Evolutionary conservation across 768 basidiomycete genomes (phyloP), one percentile per base, ranked within the genome.

Genomic region (Leccinum imitatum): DNA sequence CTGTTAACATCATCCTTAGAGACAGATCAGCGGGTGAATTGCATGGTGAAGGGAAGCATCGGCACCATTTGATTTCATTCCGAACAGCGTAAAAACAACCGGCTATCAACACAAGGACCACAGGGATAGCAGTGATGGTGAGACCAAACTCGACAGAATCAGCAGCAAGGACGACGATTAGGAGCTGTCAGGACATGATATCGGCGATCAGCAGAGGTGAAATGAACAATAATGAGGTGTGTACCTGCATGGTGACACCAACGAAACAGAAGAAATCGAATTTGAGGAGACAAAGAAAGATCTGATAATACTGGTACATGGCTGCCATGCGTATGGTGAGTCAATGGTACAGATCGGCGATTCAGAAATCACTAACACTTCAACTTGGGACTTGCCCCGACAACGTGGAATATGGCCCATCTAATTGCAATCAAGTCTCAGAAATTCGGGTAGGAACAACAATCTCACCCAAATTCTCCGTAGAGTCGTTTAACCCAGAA

Each of bases 401-500:
- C 91, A 37, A 90, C 85, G 68, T 93, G 92, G 78, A 94, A 94
- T 68, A 94, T 90, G 44, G 90, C 91, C 93, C 92, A 94, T 48
- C 91, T 93, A 62, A 55, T 54, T 9, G 58, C 50, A 53, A 59
- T 64, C 44, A 63, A 54, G 17, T n/a, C 17, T 57, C 25, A 10
- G 4, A 13, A 10, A 52, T 33, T 25, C 35, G 6, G 10, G 33
- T n/a, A 59, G 6, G 37, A 50, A 57, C 35, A 47, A 47, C 4
- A 9, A 56, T 6, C 86, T 56, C 71, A 92, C 91, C 92, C 92
- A 69, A 94, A 94, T 74, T 94, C 92, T 50, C 76, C 80, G 65
- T 87, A 94, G 5, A 94, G 81, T 65, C 85, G 75, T 65, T 82
- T 85, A 62, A 89, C 79, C 77, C 82, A 89, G 75, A 84, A 91